Base-by-base conservation (phyloP, 2,329 filamentous ascomycete species). In the Xylariaceae sp. region DNA sequence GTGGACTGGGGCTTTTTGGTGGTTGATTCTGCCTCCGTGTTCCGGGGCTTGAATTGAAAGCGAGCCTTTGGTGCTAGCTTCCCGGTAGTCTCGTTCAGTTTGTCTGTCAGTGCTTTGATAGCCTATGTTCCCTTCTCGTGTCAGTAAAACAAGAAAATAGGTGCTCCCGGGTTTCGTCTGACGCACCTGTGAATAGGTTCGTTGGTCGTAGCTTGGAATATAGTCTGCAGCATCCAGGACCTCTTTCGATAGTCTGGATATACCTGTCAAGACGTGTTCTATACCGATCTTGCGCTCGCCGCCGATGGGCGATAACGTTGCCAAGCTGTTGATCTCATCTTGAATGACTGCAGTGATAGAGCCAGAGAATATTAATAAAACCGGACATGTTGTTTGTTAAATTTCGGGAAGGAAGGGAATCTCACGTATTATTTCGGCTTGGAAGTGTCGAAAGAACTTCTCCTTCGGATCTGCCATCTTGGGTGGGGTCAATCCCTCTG, bases 161-260 rank as follows among this genome's bases (percentile, higher is more conserved):
- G 18, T 16, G 5, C 8, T 13, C 17, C 4, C 21, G 4, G 32
- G 4, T 23, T 7, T 5, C 11, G 29, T 5, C 28, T 6, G 18
- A 42, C 40, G 38, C 63, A 88, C 86, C 66, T 89, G 81, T 30
- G 82, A 77, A 57, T 95, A 97, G 16, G 84, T 83, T 51, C 86
- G 79, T 60, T 92, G 87, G 55, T 97, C 92, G 59, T 96, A 94
- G 6, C 88, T 80, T 3, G 92, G 88, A 12, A 95, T 78, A 50
- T 83, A 88, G 40, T 82, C 81, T 2, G 84, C 78, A 1, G 86
- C 85, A 63, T 96, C 88, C 50, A 86, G 83, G 27, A 96, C 85
- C 53, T 92, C 83, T 48, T 83, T 84, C 1, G 88, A 88, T 12
- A 97, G 73, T 41, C 79, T 77, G 19, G 85, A 81, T 53, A 97